phyloP scores from a whole-genome alignment of 768 basidiomycete species.

The Lentinus brumalis region DNA sequence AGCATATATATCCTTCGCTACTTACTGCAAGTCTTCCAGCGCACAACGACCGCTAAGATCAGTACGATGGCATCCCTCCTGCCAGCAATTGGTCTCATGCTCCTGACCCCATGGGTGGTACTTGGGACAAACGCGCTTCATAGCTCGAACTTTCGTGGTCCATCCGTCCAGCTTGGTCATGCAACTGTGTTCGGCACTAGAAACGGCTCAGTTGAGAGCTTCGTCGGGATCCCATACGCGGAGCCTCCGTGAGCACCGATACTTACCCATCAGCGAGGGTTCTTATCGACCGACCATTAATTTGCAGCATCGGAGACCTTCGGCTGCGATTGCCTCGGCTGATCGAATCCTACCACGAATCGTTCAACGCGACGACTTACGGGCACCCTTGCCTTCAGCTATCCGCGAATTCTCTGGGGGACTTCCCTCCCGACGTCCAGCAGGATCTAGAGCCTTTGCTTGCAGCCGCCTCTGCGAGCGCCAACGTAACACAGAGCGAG shows the following conservation, averaged over 20 bases:
- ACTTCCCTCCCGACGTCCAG: not conserved
- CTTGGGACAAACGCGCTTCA: no score
- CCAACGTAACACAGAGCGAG: slow-evolving; percentile 7
- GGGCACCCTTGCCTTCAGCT: slow-evolving; percentile 22
- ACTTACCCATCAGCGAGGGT: not conserved
- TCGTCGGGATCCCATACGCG: slow-evolving; percentile 33
- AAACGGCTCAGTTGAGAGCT: slow-evolving; percentile 13
- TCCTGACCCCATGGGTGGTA: no score
- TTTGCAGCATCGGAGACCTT: slow-evolving; percentile 17
- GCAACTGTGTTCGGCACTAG: slow-evolving; percentile 27
- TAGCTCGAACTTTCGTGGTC: no score
- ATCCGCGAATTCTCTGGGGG: not conserved
- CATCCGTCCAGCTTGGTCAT: slow-evolving; percentile 21
- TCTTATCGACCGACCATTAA: not conserved
- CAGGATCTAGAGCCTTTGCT: not conserved
- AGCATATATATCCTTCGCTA: no score
- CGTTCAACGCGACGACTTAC: slow-evolving; percentile 18
- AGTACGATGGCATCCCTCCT: no score
- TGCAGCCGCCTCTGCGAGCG: not conserved
- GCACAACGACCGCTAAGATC: no score
- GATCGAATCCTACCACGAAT: slow-evolving; percentile 1
- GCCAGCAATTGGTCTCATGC: no score
- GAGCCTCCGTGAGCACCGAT: slow-evolving; percentile 27
- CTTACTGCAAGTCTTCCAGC: no score
- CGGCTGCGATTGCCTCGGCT: slow-evolving; percentile 24